Evolutionary conservation across 2,329 filamentous ascomycete genomes (phyloP), one percentile per base, ranked within the genome.

Genomic region (Pseudopyricularia cyperi): DNA sequence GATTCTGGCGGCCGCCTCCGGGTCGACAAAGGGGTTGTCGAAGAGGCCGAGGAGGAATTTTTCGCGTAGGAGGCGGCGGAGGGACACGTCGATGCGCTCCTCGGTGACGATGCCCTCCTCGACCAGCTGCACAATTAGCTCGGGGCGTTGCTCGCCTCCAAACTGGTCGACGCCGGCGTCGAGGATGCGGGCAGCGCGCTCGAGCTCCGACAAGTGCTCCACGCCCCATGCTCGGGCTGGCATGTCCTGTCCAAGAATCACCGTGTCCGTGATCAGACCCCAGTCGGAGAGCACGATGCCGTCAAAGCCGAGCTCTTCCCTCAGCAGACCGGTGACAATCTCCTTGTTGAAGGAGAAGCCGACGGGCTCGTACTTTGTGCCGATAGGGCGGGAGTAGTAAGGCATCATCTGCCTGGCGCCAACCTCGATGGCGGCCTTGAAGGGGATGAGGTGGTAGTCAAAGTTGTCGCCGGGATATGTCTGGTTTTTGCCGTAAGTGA

Each of bases 251-350:
- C 71, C 72, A 0, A 56, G 26, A 28, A 74, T 69, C 1, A 60
- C 54, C 0, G 59, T 58, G 46, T 75, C 71, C 0, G 74, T 77
- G 24, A 77, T 65, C 3, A 77, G 64, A 1, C 73, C 72, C 75
- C 75, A 77, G 54, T 77, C 75, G 0, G 70, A 74, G 2, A 70
- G 65, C 0, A 77, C 66, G n/a, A 77, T 73, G 2, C 74, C 75
- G 0, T 73, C 57, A 52, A 75, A 78, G 2, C 73, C 72, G 1
- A 77, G 63, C 47, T 76, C 63, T 2, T 66, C 56, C 1, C 69
- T 68, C 2, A 77, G 62, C 0, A 78, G 66, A 33, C 68, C 71
- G 0, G 74, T 77, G 46, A 77, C 66, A 32, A 77, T 69, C 2
- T 61, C 66, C 54, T 72, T 74, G 62, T 77, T 76, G 61, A 77